Conservation (phyloP, 441 rosid species). For the Sinapis alba region DNA sequence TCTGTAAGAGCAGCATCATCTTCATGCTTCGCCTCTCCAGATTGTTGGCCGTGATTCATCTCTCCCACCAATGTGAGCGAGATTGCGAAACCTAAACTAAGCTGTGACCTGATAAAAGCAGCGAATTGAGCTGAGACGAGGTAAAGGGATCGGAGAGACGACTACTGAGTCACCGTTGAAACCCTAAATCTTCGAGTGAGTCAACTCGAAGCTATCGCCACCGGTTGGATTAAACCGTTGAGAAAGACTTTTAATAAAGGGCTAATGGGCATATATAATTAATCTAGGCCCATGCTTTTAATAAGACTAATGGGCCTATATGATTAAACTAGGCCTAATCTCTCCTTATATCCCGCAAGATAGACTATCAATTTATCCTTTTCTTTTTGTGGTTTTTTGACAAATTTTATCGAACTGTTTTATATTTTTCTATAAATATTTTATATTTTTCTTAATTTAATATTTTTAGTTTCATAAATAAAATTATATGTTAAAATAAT, state of each 20-base stretch:
- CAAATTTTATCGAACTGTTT: no score
- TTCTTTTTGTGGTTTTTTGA: no score
- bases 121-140: neutral
- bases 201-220: neutral
- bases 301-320: neutral
- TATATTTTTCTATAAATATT: no score
- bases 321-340: neutral
- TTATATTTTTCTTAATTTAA: no score
- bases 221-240: neutral
- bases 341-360: no score
- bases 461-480: no score
- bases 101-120: neutral
- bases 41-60: slow-evolving; percentile 58
- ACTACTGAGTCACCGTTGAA: neutral
- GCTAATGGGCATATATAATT: neutral
- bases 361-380: no score
- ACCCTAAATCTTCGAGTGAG: neutral
- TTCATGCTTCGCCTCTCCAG: slow-evolving; percentile 69
- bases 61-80: slow-evolving; percentile 17
- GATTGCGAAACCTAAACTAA: neutral
- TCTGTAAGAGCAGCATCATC: slow-evolving; percentile 82
- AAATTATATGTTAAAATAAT: no score
- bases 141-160: neutral
- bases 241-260: neutral
- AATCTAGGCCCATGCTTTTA: neutral